Percentiles rank a stretch among this genome's conserved stretches.
These are phyloP conservation scores for Starmerella floricola DNA, from an alignment of 805 yeast species.

Conservation along the genomic window DNA sequence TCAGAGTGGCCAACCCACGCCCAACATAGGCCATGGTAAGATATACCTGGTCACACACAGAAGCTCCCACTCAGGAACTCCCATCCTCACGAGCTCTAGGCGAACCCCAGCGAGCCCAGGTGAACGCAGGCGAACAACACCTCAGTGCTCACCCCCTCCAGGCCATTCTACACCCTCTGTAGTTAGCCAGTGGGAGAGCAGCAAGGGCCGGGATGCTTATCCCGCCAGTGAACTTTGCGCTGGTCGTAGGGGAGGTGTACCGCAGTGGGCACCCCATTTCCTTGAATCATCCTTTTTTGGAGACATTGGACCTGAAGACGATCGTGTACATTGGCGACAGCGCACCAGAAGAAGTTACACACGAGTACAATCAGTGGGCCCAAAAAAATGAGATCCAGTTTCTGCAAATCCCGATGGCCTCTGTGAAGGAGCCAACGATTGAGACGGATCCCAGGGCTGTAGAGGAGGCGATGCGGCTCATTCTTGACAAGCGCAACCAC, in stretches of 20 bases:
- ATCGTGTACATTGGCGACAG: slow-evolving; percentile 56
- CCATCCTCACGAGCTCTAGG: too few species aligned
- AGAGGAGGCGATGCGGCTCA: slow-evolving; percentile 29
- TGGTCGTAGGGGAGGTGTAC: slow-evolving; percentile 78
- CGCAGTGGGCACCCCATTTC: slow-evolving; percentile 92
- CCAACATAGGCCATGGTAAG: too few species aligned
- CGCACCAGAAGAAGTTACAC: slow-evolving; percentile 36
- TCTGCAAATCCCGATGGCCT: slow-evolving; percentile 51
- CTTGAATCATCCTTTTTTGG: slow-evolving; percentile 66
- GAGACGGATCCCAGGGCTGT: slow-evolving; percentile 49
- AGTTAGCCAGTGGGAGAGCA: background rate
- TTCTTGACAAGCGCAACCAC: slow-evolving; percentile 45
- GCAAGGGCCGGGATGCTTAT: slow-evolving; percentile 33
- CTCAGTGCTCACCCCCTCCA: too few species aligned
- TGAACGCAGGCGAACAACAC: too few species aligned
- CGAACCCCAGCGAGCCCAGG: too few species aligned
- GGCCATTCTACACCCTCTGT: too few species aligned
- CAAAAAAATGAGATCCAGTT: slow-evolving; percentile 40
- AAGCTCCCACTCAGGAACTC: too few species aligned
- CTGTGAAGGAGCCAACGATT: slow-evolving; percentile 63
- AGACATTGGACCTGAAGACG: slow-evolving; percentile 57
- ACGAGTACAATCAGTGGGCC: slow-evolving; percentile 62
- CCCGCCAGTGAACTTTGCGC: slow-evolving; percentile 85
- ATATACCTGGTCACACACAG: too few species aligned
- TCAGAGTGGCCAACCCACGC: too few species aligned